phyloP scores from a whole-genome alignment of 2,329 filamentous ascomycete genomes.

The Cordyceps militaris region DNA sequence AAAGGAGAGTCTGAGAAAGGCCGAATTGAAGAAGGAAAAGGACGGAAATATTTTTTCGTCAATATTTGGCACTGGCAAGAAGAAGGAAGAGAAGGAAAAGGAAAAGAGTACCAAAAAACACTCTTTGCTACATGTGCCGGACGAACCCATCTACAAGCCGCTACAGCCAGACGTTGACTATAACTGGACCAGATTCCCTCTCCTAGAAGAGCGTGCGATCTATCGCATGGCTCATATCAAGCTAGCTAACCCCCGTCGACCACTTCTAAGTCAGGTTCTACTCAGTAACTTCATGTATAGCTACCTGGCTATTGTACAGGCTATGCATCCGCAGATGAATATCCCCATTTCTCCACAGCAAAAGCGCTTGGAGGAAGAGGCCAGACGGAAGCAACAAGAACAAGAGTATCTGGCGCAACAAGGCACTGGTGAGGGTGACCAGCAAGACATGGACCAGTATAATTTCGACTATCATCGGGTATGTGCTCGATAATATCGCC shows the following conservation, averaged over 20 bases:
- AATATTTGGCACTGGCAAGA: slow-evolving; percentile 84
- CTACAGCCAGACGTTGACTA: slow-evolving; percentile 87
- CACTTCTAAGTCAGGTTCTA: slow-evolving; percentile 87
- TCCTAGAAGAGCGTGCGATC: slow-evolving; percentile 91
- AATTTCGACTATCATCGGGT: slow-evolving; percentile 49
- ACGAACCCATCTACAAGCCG: slow-evolving; percentile 65
- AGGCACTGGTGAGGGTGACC: slow-evolving; percentile 39
- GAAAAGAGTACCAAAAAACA: slow-evolving; percentile 69
- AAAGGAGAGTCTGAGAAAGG: slow-evolving; percentile 70
- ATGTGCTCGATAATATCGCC: slow-evolving; percentile 21
- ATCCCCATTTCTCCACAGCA: slow-evolving; percentile 78
- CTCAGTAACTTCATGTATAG: slow-evolving; percentile 99
- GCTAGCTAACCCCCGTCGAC: slow-evolving; percentile 89
- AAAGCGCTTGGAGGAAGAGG: slow-evolving; percentile 51
- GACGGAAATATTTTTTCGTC: slow-evolving; percentile 90
- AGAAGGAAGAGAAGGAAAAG: slow-evolving; percentile 73
- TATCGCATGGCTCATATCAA: slow-evolving; percentile 99
- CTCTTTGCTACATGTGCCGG: slow-evolving; percentile 68
- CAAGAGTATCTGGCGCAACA: slow-evolving; percentile 39
- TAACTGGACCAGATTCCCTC: slow-evolving; percentile 90
- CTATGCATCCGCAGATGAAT: slow-evolving; percentile 95
- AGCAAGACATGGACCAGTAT: slow-evolving; percentile 43
- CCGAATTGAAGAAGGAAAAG: slow-evolving; percentile 81
- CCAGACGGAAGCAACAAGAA: slow-evolving; percentile 42
- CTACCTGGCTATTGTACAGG: slow-evolving; percentile 95